Evolutionary conservation across 192 early-diverging fungal genomes (phyloP), one percentile per base, ranked within the genome.

Genomic region (Podila verticillata): DNA sequence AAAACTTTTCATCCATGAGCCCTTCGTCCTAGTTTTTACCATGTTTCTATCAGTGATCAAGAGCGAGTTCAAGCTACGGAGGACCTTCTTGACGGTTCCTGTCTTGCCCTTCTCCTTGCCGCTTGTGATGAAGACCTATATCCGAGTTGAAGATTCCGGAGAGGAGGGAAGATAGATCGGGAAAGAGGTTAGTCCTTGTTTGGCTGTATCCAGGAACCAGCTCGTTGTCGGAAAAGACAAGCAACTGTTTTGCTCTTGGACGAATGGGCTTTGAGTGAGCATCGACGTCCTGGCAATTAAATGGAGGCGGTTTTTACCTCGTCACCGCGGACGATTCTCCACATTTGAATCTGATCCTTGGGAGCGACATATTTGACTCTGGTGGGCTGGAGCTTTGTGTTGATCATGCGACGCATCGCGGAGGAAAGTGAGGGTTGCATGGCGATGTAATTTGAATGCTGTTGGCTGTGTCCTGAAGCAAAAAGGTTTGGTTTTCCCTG

Each of bases 91-190:
- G 7, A 94, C 85, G 35, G 80, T 84, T 65, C 92, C 93, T 26
- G 83, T 85, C 72, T 92, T 85, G 56, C 92, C 91, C 64, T 85
- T 84, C 57, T 89, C 87, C 61, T 87, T 88, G 60, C 92, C 92
- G 7, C 87, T 85, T 30, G 88, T 87, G 19, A 92, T 83, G 66
- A 88, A 82, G 31, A 93, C 92, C 75, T 79, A 79, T 44, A 15
- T n/a, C 13, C 39, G 22, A 54, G 51, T 54, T 36, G 12, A 24
- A 56, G 22, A 47, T 2, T 15, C n/a, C 15, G 30, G n/a, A n/a
- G n/a, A n/a, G n/a, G n/a, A 13, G 9, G 22, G 34, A 30, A 20
- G 9, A 64, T 39, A 62, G 34, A n/a, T 54, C 24, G 6, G 24
- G 6, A n/a, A 54, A 17, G 51, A 44, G 39, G 39, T 10, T 44